phyloP scores from a whole-genome alignment of 441 rosid species.

The Pelargonium australe region DNA sequence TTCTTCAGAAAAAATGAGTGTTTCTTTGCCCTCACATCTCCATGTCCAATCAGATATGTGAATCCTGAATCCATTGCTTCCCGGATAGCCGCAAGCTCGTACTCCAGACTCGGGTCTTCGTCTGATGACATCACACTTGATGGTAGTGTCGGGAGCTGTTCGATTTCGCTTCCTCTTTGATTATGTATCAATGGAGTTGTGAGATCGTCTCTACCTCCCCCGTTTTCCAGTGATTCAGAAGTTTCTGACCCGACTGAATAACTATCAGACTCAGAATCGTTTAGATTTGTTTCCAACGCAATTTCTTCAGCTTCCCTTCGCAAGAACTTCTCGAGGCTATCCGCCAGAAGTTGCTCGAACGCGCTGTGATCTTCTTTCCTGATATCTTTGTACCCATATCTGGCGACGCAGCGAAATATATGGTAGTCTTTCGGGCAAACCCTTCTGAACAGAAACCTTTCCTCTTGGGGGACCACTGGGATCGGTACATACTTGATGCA shows the following conservation, averaged over 20 bases:
- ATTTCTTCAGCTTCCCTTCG: conserved; percentile 45
- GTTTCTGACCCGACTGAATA: conserved; percentile 20
- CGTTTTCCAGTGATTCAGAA: no score
- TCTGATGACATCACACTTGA: conserved; percentile 45
- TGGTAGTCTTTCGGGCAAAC: conserved; percentile 90
- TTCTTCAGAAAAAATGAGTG: conserved; percentile 74
- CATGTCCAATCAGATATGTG: conserved; percentile 70
- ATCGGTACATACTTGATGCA: conserved; percentile 92
- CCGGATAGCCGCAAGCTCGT: conserved; percentile 68
- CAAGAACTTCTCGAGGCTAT: conserved; percentile 75
- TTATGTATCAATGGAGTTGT: conserved; percentile 48
- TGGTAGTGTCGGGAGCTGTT: conserved; percentile 14
- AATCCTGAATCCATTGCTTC: conserved; percentile 83
- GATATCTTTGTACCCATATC: conserved; percentile 88
- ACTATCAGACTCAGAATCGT: no score
- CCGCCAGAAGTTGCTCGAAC: conserved; percentile 79
- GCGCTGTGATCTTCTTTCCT: conserved; percentile 73
- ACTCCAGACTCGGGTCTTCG: conserved; percentile 70
- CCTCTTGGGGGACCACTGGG: conserved; percentile 85
- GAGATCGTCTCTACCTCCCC: conserved; percentile 28
- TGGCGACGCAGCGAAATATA: conserved; percentile 79
- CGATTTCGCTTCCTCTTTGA: conserved; percentile 5
- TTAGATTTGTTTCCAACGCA: no score
- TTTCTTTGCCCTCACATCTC: conserved; percentile 82
- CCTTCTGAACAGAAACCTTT: conserved; percentile 79